Percentiles rank a stretch among this genome's conserved stretches.
Conservation (phyloP, 2,329 filamentous ascomycete species). For the Colletotrichum spinosum region DNA sequence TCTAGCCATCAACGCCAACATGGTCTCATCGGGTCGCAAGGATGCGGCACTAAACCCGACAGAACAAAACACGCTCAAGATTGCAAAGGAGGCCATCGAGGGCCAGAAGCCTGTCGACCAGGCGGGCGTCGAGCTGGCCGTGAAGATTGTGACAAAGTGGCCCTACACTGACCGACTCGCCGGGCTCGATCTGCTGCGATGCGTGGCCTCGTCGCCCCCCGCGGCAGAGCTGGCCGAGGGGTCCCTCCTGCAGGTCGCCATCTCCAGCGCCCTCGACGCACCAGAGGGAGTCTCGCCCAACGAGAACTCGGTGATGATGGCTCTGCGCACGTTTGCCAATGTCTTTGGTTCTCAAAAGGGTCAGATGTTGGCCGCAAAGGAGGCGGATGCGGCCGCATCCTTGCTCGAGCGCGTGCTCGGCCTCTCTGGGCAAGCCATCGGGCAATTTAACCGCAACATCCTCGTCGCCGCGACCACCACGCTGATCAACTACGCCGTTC, state of each 20-base stretch:
- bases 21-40: constrained; percentile 78
- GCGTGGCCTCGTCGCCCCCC: constrained; percentile 76
- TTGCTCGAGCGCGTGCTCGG: constrained; percentile 73
- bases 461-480: constrained; percentile 85
- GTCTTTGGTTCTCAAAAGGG: constrained; percentile 83
- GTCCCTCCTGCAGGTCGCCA: constrained; percentile 69
- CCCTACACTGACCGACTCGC: constrained; percentile 84
- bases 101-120: constrained; percentile 61
- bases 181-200: constrained; percentile 87
- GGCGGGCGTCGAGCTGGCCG: constrained; percentile 70
- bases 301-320: constrained; percentile 89
- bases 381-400: constrained; percentile 67
- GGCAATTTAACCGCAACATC: constrained; percentile 78
- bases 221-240: constrained; percentile 70
- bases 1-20: constrained; percentile 77
- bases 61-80: constrained; percentile 72
- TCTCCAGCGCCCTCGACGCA: constrained; percentile 52
- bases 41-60: constrained; percentile 78
- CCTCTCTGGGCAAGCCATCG: constrained; percentile 60
- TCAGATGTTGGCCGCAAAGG: constrained; percentile 71
- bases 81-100: constrained; percentile 74
- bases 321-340: constrained; percentile 83
- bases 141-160: constrained; percentile 83
- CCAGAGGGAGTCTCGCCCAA: constrained; percentile 68
- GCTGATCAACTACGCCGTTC: constrained; percentile 86